These are phyloP conservation scores for Hypoxylon sp. DNA, from an alignment of 2,329 filamentous ascomycete genomes.

Conservation along the genomic window DNA sequence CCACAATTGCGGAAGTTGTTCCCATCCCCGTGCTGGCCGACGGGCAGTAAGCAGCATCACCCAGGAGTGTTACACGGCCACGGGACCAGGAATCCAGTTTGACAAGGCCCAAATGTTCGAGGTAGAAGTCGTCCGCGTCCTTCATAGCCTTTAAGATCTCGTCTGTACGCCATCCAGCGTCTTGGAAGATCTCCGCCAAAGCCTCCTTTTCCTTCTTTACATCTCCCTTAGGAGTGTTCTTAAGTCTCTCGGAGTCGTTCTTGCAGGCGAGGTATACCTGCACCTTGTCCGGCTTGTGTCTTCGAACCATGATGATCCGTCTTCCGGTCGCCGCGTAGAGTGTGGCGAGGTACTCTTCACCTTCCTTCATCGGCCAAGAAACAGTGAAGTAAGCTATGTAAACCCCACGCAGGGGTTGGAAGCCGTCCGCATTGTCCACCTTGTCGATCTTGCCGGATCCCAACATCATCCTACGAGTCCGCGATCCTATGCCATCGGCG, in stretches of 20 bases:
- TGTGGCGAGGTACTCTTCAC: constrained; percentile 57
- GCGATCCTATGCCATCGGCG: constrained; percentile 69
- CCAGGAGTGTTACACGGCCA: constrained; percentile 63
- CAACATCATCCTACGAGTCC: constrained; percentile 61
- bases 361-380: constrained; percentile 52
- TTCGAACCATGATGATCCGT: constrained; percentile 59
- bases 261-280: constrained; percentile 58
- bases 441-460: constrained; percentile 33
- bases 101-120: constrained; percentile 61
- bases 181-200: constrained; percentile 58
- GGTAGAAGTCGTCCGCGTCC: constrained; percentile 62
- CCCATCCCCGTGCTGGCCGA: constrained; percentile 62
- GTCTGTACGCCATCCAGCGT: constrained; percentile 62
- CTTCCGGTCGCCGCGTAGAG: constrained; percentile 56
- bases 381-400: constrained; percentile 56
- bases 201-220: constrained; percentile 58
- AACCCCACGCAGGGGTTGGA: constrained; percentile 48
- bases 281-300: constrained; percentile 56
- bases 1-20: constrained; percentile 58
- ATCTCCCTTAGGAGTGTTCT: constrained; percentile 53
- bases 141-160: constrained; percentile 61
- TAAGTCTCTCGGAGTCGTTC: constrained; percentile 56
- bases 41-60: constrained; percentile 65
- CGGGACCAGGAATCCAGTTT: constrained; percentile 57
- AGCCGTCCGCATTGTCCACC: constrained; percentile 43